Base-by-base conservation (phyloP, 768 basidiomycete genomes). In the Solioccasus polychromus region DNA sequence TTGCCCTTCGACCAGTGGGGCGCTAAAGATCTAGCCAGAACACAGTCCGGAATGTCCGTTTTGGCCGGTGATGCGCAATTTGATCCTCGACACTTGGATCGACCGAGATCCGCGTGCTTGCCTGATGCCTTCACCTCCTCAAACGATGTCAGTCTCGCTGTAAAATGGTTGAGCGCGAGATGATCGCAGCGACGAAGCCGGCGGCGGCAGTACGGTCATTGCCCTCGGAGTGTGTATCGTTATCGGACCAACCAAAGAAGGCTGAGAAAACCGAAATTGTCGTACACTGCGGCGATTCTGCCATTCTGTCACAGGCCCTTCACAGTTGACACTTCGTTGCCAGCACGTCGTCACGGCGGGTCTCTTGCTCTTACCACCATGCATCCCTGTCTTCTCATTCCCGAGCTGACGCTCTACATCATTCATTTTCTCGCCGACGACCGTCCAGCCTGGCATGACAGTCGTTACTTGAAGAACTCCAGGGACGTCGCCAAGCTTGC, bases 341-440 rank as follows among this genome's bases (percentile, higher is more conserved):
- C n/a, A n/a, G n/a, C n/a, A n/a, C n/a, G n/a, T n/a, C n/a, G n/a
- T n/a, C n/a, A n/a, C n/a, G n/a, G n/a, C n/a, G n/a, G n/a, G n/a
- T n/a, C n/a, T n/a, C n/a, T n/a, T n/a, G n/a, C 7, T 12, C 28
- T 32, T 15, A 32, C 22, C 10, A 32, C 31, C 14, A 64, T 67
- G 64, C 64, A 66, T 24, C 50, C n/a, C 3, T 65, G 61, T 51
- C 46, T 66, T n/a, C 54, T 59, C 32, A 52, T 66, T 26, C 50
- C 55, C 11, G 66, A 66, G 38, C 60, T 66, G 22, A 23, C 47
- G 0, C 46, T 57, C 25, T 53, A 35, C 28, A 66, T 66, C 19
- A 47, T 66, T 26, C 47, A 52, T 35, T 43, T 57, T 25, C 45
- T 66, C 18, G 58, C 54, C 2, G 53, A 59, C 3, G 60, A 61